Evolutionary conservation across 805 yeast species (phyloP), one percentile per base, ranked within the genome.

Genomic region (Jamesozyma spencerorum): DNA sequence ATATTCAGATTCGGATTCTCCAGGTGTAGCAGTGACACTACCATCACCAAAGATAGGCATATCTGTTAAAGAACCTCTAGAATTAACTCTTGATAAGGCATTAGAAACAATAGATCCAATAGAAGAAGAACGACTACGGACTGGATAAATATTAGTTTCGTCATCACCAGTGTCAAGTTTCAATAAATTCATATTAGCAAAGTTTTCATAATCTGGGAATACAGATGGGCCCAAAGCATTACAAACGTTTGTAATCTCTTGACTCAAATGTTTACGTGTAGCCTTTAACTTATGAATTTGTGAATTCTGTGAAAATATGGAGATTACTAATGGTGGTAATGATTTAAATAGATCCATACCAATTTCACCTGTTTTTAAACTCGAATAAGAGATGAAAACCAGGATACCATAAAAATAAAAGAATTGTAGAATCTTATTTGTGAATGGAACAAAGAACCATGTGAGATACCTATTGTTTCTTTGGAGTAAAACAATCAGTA

Each of bases 331-430:
- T 1, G 97, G 96, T 44, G 85, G 72, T 43, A 88, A 64, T 7
- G 90, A 78, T 57, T 86, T 85, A 58, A 82, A 73, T 37, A 84
- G 68, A 60, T 88, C 97, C 75, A 84, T 69, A 15, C 97, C 97
- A 44, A 78, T 79, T 59, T 90, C 98, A 39, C 97, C 97, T 31
- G 88, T 77, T 28, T 82, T 71, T 49, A 90, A 71, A 3, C 97
- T 94, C 18, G 95, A 77, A 58, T 83, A 90, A 0, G 96, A 83
- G 13, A 86, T 75, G n/a, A 70, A 75, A 2, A 88, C 82, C 34
- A 79, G 64, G 4, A 77, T 48, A 45, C 78, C 72, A 35, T 79
- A 65, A 55, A 74, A 70, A 33, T 74, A 50, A 44, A 74, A 64
- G 17, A 79, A 62, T 34, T 61, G 54, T 36, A 47, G 47, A 14